These are phyloP conservation scores for Eucalyptus viminalis DNA, from an alignment of 345 rosid genomes.

Conservation along the genomic window DNA sequence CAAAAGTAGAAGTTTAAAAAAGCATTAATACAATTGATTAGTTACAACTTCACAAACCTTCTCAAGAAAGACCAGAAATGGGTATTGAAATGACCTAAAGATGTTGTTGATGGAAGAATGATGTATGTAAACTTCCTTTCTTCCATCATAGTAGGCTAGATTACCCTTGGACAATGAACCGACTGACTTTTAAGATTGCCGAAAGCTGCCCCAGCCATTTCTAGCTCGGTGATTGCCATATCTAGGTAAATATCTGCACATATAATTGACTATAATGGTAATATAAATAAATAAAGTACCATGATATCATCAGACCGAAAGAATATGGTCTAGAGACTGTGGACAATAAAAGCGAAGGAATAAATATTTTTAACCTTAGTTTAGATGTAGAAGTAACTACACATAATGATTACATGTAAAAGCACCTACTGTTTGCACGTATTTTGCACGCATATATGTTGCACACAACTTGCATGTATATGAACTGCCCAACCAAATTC, in stretches of 20 bases:
- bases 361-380: too few species aligned
- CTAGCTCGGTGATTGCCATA: conserved; percentile 69
- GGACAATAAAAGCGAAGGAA: background rate
- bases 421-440: too few species aligned
- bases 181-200: conserved; percentile 35
- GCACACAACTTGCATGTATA: background rate
- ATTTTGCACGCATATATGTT: too few species aligned
- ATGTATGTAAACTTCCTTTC: conserved; percentile 82
- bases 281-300: background rate
- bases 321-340: background rate
- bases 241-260: conserved; percentile 70
- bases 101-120: conserved; percentile 63
- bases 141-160: conserved; percentile 71
- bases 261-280: conserved; percentile 38
- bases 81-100: conserved; percentile 49
- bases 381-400: background rate
- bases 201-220: conserved; percentile 39
- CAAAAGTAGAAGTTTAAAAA: background rate
- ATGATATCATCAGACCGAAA: background rate
- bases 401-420: too few species aligned
- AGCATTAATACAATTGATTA: background rate
- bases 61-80: conserved; percentile 76
- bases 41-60: conserved; percentile 32
- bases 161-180: conserved; percentile 13
- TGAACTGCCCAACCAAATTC: background rate